These are phyloP conservation scores for Coemansia sp. DNA, from an alignment of 192 early-diverging fungal species.

Conservation along the genomic window DNA sequence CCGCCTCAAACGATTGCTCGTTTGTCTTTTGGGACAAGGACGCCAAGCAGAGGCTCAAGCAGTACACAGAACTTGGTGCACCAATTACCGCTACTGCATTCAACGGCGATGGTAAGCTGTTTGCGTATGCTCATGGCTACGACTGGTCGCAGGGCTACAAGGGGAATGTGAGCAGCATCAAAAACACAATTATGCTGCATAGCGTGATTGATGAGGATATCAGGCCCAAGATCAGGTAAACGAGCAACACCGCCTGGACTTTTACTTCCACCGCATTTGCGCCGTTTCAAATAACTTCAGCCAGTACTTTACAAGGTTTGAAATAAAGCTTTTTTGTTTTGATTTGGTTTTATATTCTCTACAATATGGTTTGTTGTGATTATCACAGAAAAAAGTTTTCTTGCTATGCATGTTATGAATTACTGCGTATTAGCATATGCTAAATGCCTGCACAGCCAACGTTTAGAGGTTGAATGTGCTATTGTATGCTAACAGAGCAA, in stretches of 20 bases:
- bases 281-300: not conserved
- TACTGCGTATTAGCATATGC: not conserved
- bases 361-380: not conserved
- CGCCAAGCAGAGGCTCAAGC: conserved; percentile 81
- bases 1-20: conserved; percentile 82
- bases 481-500: not conserved
- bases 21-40: conserved; percentile 97
- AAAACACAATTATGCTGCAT: conserved; percentile 79
- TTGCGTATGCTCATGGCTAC: conserved; percentile 90
- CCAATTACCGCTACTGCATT: conserved; percentile 77
- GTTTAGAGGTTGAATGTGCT: not conserved
- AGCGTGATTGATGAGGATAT: conserved; percentile 76
- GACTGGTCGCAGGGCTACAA: conserved; percentile 84
- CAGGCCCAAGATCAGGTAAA: conserved; percentile 65
- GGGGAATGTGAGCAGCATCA: conserved; percentile 57
- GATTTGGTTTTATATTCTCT: not conserved
- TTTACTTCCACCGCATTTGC: not conserved
- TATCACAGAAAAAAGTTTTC: not conserved
- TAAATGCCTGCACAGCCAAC: not conserved
- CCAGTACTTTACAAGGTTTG: not conserved
- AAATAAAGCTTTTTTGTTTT: not conserved
- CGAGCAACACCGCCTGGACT: not conserved
- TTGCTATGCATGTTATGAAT: not conserved
- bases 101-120: conserved; percentile 79
- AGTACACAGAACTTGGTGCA: conserved; percentile 61